Percentiles rank a stretch among this genome's conserved stretches.
phyloP scores from a whole-genome alignment of 176 grass and related monocot genomes.

The Chrysopogon serrulatus region DNA sequence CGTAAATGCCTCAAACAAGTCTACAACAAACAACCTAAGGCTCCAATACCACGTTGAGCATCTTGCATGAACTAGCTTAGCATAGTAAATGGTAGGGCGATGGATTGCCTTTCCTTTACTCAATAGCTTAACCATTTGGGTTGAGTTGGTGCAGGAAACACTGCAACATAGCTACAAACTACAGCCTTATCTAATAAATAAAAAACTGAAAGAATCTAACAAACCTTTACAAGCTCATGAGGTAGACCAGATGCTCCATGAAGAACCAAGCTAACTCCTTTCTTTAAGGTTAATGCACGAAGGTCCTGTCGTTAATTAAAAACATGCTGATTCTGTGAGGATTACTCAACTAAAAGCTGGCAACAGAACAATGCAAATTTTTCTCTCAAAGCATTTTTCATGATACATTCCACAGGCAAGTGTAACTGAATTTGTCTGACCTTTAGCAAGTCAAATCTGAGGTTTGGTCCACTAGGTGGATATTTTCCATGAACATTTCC shows the following conservation, averaged over 20 bases:
- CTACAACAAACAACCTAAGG: background rate
- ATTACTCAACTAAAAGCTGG: background rate
- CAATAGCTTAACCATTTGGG: background rate
- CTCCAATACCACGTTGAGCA: background rate
- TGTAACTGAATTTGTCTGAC: slow-evolving; percentile 39
- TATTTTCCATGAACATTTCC: slow-evolving; percentile 96
- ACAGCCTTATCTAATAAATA: background rate
- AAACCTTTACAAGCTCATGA: slow-evolving; percentile 66
- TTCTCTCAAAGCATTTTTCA: background rate
- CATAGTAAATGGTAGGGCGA: background rate
- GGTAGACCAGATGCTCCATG: slow-evolving; percentile 93
- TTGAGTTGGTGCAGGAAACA: background rate
- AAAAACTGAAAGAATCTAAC: background rate
- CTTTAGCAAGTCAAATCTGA: slow-evolving; percentile 87
- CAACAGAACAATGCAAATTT: background rate
- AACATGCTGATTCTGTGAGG: background rate
- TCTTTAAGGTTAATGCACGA: slow-evolving; percentile 57
- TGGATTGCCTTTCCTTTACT: background rate
- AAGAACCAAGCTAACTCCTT: slow-evolving; percentile 85
- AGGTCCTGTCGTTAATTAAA: slow-evolving; percentile 52
- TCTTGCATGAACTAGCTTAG: background rate
- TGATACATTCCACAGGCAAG: background rate
- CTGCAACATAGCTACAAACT: background rate
- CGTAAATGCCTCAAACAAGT: background rate
- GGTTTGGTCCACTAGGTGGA: slow-evolving; percentile 63